Evolutionary conservation across 2,329 filamentous ascomycete genomes (phyloP).

Genomic region (Neophaeococcomyces mojaviensis): DNA sequence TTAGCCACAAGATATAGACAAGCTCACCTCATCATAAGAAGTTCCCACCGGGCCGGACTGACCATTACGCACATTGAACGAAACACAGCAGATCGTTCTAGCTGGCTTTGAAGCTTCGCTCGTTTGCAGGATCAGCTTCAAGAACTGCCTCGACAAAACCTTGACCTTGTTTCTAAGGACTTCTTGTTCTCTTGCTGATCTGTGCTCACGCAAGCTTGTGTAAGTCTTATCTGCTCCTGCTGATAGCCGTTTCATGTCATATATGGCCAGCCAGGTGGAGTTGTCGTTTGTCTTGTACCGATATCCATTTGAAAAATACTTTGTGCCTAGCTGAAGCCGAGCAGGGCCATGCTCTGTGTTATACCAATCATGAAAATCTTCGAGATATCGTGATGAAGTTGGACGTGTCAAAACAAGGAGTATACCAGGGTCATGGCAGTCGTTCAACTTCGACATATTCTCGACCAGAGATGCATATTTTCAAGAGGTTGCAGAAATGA

Average conservation of each 20-base stretch:
- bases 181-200: constrained; percentile 6
- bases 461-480: too few species aligned
- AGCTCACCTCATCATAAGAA: not conserved
- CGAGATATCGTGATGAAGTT: not conserved
- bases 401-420: not conserved
- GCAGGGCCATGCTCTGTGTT: constrained; percentile 86
- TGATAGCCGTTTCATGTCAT: constrained; percentile 13
- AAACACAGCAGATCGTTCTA: not conserved
- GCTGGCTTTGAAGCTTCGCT: not conserved
- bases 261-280: constrained; percentile 5
- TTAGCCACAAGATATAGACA: not conserved
- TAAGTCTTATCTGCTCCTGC: constrained; percentile 6
- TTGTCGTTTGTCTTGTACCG: constrained; percentile 64
- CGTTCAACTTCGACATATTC: not conserved
- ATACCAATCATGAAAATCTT: constrained; percentile 81
- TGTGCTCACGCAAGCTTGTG: constrained; percentile 8
- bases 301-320: constrained; percentile 68
- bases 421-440: constrained; percentile 1
- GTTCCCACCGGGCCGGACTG: not conserved
- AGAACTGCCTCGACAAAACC: constrained; percentile 8
- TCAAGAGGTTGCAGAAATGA: too few species aligned
- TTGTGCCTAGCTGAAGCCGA: constrained; percentile 57
- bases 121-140: not conserved
- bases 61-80: not conserved
- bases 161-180: constrained; percentile 4